phyloP scores from a whole-genome alignment of 768 basidiomycete genomes.

The Russula sp. region DNA sequence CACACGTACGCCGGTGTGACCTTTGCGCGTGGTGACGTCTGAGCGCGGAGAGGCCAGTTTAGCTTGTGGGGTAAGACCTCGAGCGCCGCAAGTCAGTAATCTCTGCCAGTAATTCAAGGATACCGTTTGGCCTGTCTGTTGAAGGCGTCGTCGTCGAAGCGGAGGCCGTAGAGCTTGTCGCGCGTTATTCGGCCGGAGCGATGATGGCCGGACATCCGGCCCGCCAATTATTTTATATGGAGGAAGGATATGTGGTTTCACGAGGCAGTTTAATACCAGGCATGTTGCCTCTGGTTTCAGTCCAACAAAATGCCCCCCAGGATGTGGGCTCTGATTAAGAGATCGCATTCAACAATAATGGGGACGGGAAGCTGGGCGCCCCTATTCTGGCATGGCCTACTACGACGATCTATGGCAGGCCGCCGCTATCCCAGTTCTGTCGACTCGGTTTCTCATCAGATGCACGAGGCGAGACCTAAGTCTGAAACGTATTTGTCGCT shows the following conservation, averaged over 20 bases:
- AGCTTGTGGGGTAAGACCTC: conserved; percentile 62
- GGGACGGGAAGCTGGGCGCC: not conserved
- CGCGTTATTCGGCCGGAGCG: conserved; percentile 5
- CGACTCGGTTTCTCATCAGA: conserved; percentile 12
- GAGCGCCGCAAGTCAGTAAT: conserved; percentile 60
- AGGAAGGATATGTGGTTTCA: not conserved
- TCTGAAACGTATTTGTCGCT: conserved; percentile 13
- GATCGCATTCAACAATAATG: not conserved
- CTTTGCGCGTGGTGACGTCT: conserved; percentile 40
- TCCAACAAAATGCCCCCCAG: not conserved
- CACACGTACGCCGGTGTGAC: conserved; percentile 33
- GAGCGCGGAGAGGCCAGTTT: conserved; percentile 47
- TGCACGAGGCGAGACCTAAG: conserved; percentile 4
- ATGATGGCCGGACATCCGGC: conserved; percentile 6
- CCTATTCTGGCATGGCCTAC: conserved; percentile 15
- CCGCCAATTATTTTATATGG: not conserved
- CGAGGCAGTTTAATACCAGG: not conserved
- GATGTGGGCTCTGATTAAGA: too few relatives aligned
- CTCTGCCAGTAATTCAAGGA: not conserved
- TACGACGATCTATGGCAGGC: not conserved
- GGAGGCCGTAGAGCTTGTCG: not conserved
- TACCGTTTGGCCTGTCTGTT: not conserved
- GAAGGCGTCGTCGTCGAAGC: not conserved
- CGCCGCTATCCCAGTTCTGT: conserved; percentile 4
- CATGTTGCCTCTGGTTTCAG: not conserved